Percentiles rank a stretch among this genome's conserved stretches.
phyloP scores from a whole-genome alignment of 1,284 basidiomycete species.

The Fomes fomentarius region DNA sequence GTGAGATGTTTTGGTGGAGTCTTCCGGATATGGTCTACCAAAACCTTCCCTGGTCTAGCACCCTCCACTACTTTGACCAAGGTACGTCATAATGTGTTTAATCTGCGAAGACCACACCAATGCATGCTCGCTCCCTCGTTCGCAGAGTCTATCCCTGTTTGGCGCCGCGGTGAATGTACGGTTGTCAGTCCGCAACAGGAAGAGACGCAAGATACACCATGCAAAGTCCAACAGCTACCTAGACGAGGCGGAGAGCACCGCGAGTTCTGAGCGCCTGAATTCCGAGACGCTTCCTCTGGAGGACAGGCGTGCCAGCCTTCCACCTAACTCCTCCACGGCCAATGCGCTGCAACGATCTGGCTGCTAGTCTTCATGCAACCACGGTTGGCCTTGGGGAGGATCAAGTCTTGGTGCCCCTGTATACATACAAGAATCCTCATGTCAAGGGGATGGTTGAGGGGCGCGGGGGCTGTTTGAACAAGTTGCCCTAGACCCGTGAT shows the following conservation, averaged over 20 bases:
- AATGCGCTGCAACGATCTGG: too few relatives aligned
- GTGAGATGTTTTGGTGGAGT: constrained; percentile 71
- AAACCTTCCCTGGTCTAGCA: constrained; percentile 76
- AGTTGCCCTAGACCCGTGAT: too few relatives aligned
- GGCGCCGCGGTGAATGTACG: background rate
- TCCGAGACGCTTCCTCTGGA: background rate
- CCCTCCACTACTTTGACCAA: constrained; percentile 78
- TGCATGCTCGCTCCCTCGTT: too few relatives aligned
- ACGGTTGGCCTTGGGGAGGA: too few relatives aligned
- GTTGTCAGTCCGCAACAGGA: background rate
- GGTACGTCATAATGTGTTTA: constrained; percentile 40
- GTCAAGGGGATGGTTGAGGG: too few relatives aligned
- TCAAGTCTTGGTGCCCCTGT: too few relatives aligned
- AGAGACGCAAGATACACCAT: background rate
- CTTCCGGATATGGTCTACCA: constrained; percentile 78
- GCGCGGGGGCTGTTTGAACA: too few relatives aligned
- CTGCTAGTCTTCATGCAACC: too few relatives aligned
- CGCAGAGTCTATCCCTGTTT: background rate
- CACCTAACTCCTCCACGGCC: background rate
- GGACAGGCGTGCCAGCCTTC: background rate
- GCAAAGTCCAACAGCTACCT: background rate
- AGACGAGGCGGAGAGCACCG: background rate
- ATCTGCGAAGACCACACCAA: too few relatives aligned
- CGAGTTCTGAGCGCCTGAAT: background rate
- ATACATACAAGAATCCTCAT: too few relatives aligned